phyloP scores from a whole-genome alignment of 768 basidiomycete genomes.

The Exidia glandulosa region DNA sequence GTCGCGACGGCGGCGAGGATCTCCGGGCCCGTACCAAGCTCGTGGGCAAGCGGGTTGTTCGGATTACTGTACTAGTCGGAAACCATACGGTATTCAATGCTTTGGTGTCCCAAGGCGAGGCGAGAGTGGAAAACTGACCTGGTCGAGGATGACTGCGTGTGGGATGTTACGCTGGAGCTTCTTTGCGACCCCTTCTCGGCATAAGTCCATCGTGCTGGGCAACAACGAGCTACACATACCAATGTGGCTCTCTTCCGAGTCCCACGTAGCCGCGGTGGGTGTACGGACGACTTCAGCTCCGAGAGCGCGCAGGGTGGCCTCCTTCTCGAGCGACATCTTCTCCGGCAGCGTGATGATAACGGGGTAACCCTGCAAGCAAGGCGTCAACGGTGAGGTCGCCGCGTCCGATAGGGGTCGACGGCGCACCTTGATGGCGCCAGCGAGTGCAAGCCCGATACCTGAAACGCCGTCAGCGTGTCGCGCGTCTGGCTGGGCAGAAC shows the following conservation, averaged over 20 bases:
- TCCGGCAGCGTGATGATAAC: conserved; percentile 85
- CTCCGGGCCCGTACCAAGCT: conserved; percentile 82
- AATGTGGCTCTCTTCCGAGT: conserved; percentile 85
- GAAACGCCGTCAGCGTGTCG: neutral
- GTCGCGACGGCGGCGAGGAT: conserved; percentile 70
- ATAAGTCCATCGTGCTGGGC: neutral
- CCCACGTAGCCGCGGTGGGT: conserved; percentile 80
- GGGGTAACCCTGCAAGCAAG: conserved; percentile 76
- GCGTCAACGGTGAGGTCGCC: conserved; percentile 42
- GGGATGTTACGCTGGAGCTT: conserved; percentile 70
- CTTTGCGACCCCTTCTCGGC: conserved; percentile 69
- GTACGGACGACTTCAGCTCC: conserved; percentile 94
- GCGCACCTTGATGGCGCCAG: conserved; percentile 84
- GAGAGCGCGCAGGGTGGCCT: conserved; percentile 78
- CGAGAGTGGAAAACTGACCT: conserved; percentile 29
- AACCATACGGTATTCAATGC: conserved; percentile 3
- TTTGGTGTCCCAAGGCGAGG: conserved; percentile 21
- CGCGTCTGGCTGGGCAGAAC: conserved; percentile 10
- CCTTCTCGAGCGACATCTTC: conserved; percentile 66
- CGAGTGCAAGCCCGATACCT: conserved; percentile 92
- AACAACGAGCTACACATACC: conserved; percentile 42
- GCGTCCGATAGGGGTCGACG: conserved; percentile 1
- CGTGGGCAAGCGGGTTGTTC: conserved; percentile 91
- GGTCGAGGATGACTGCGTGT: conserved; percentile 81
- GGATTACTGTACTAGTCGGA: conserved; percentile 6